Conservation (phyloP, 352 stramenopile species). For the Pythium grandisporangium region DNA sequence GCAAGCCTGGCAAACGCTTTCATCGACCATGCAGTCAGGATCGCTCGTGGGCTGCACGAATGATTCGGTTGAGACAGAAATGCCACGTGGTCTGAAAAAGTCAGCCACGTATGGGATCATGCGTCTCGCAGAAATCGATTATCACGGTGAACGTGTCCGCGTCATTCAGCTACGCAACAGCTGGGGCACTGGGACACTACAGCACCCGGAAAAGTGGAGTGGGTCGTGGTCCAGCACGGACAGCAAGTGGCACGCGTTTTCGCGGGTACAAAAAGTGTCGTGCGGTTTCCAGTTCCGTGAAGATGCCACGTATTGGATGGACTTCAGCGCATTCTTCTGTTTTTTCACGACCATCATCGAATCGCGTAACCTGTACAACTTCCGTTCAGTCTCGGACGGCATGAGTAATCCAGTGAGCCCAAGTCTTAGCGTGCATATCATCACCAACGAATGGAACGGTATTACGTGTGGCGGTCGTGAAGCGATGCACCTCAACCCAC, state of each 20-base stretch:
- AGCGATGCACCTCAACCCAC: slow-evolving; percentile 80
- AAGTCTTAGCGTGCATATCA: slow-evolving; percentile 62
- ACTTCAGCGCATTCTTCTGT: slow-evolving; percentile 65
- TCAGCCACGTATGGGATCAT: slow-evolving; percentile 68
- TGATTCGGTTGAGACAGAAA: slow-evolving; percentile 46
- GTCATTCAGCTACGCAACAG: slow-evolving; percentile 77
- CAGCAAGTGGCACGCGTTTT: slow-evolving; percentile 63
- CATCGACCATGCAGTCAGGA: slow-evolving; percentile 32
- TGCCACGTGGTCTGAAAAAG: slow-evolving; percentile 56
- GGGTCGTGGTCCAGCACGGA: slow-evolving; percentile 65
- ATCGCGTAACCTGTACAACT: slow-evolving; percentile 82
- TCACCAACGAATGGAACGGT: slow-evolving; percentile 72
- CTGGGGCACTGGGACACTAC: slow-evolving; percentile 53
- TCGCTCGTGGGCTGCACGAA: slow-evolving; percentile 70
- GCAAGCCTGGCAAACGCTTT: slow-evolving; percentile 38
- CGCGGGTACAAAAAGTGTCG: slow-evolving; percentile 62
- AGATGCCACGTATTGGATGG: slow-evolving; percentile 78
- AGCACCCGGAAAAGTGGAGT: slow-evolving; percentile 57
- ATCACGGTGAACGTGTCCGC: slow-evolving; percentile 36
- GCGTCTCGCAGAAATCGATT: slow-evolving; percentile 65
- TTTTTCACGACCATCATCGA: slow-evolving; percentile 75
- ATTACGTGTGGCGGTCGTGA: slow-evolving; percentile 70
- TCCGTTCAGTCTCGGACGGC: slow-evolving; percentile 47
- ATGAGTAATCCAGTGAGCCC: slow-evolving; percentile 44
- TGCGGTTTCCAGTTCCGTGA: slow-evolving; percentile 74